Conservation (phyloP, 169 alveolate species). For the Plasmodium chabaudi region DNA sequence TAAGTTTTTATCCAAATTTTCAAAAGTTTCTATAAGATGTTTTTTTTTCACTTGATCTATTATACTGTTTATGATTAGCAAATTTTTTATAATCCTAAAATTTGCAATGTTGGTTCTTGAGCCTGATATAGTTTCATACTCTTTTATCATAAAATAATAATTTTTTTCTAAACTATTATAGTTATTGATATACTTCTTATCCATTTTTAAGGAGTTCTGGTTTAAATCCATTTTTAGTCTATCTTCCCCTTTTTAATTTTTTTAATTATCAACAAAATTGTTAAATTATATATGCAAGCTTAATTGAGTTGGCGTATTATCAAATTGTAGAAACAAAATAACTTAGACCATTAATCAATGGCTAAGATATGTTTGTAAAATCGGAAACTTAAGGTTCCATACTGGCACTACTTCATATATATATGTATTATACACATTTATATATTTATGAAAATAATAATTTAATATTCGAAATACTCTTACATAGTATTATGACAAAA, state of each 20-base stretch:
- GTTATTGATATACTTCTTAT: conserved; percentile 2
- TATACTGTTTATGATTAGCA: conserved; percentile 38
- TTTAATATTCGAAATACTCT: too few species aligned
- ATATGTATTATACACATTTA: too few species aligned
- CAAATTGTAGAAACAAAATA: too few species aligned
- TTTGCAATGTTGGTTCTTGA: conserved; percentile 25
- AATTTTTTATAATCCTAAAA: conserved; percentile 44
- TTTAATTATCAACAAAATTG: too few species aligned
- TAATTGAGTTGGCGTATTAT: too few species aligned
- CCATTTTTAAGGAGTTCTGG: not conserved
- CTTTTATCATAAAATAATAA: conserved; percentile 61
- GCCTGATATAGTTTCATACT: conserved; percentile 40
- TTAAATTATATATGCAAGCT: too few species aligned
- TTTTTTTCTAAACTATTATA: conserved; percentile 22
- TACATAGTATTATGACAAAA: too few species aligned
- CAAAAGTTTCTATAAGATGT: conserved; percentile 27
- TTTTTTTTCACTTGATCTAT: conserved; percentile 48
- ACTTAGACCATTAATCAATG: too few species aligned
- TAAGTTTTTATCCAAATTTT: conserved; percentile 38
- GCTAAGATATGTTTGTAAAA: too few species aligned
- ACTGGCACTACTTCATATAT: too few species aligned
- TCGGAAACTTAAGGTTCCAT: too few species aligned
- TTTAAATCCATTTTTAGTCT: not conserved
- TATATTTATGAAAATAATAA: too few species aligned
- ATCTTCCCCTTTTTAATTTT: not conserved